A percentile compares a stretch with the other conserved stretches of the same genome.
These are phyloP conservation scores for Mycena albidolilacea DNA, from an alignment of 768 basidiomycete genomes.

Conservation along the genomic window DNA sequence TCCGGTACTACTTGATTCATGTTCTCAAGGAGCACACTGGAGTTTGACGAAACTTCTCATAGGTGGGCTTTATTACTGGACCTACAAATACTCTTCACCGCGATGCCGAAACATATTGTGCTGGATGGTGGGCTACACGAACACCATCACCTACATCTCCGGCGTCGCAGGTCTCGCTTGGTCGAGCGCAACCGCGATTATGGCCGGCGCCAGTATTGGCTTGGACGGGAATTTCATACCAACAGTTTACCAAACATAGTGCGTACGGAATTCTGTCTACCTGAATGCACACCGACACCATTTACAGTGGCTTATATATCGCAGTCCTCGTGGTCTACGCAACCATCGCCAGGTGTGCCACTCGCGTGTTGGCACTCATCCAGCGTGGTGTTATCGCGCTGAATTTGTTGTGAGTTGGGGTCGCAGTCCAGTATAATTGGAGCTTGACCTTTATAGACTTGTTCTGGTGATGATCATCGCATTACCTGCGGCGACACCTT, in stretches of 20 bases:
- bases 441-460: neutral
- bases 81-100: conserved; percentile 14
- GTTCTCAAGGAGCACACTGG: neutral
- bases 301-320: conserved; percentile 71
- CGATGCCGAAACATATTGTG: conserved; percentile 14
- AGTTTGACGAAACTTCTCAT: neutral
- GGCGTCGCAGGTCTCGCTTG: neutral
- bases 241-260: conserved; percentile 15
- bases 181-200: neutral
- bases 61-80: conserved; percentile 26
- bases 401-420: conserved; percentile 69
- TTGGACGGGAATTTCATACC: conserved; percentile 10
- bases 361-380: conserved; percentile 72
- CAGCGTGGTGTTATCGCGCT: conserved; percentile 79
- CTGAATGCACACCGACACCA: neutral
- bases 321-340: conserved; percentile 74
- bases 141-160: conserved; percentile 10
- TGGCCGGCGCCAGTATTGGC: conserved; percentile 13
- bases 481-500: conserved; percentile 4
- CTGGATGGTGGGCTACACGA: conserved; percentile 21
- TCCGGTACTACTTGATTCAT: neutral
- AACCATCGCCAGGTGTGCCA: conserved; percentile 76
- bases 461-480: conserved; percentile 16
- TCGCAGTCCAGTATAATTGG: neutral
- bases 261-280: neutral